Conservation (phyloP, 352 stramenopile genomes). For the Pythium guiyangense region DNA sequence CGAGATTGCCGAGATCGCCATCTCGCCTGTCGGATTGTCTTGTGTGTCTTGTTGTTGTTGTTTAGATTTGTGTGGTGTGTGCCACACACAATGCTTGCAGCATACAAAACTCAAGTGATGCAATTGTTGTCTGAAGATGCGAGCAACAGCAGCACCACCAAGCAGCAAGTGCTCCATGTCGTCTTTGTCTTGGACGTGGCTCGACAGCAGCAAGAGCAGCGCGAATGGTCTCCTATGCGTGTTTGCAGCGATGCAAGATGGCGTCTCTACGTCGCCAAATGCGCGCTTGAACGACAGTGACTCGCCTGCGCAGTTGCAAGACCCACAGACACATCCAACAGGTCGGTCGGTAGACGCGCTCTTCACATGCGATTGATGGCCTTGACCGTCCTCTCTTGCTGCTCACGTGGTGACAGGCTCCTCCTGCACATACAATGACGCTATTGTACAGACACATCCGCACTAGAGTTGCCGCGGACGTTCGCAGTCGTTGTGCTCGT, state of each 20-base stretch:
- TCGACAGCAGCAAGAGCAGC: slow-evolving; percentile 7
- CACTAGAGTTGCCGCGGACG: slow-evolving; percentile 5
- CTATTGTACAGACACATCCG: neutral
- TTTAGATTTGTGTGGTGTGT: no score
- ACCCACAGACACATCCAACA: neutral
- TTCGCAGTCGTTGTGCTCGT: slow-evolving; percentile 28
- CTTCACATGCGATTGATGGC: no score
- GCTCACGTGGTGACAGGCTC: no score
- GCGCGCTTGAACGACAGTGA: neutral
- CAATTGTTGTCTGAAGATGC: neutral
- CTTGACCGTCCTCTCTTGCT: no score
- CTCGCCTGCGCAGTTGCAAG: neutral
- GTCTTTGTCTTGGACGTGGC: slow-evolving; percentile 8
- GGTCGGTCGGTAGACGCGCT: no score
- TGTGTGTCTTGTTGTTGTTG: neutral
- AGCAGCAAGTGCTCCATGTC: neutral
- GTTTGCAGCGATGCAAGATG: slow-evolving; percentile 17
- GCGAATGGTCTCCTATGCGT: slow-evolving; percentile 28
- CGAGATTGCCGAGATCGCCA: slow-evolving; percentile 15
- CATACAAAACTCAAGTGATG: no score
- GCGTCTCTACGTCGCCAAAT: neutral
- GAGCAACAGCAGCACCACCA: neutral
- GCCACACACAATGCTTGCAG: no score
- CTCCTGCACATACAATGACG: no score
- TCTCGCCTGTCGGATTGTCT: neutral